A percentile compares a stretch with the other conserved stretches of the same genome.
Conservation (phyloP, 78 protist species). For the Dictyostelium capitatum region DNA sequence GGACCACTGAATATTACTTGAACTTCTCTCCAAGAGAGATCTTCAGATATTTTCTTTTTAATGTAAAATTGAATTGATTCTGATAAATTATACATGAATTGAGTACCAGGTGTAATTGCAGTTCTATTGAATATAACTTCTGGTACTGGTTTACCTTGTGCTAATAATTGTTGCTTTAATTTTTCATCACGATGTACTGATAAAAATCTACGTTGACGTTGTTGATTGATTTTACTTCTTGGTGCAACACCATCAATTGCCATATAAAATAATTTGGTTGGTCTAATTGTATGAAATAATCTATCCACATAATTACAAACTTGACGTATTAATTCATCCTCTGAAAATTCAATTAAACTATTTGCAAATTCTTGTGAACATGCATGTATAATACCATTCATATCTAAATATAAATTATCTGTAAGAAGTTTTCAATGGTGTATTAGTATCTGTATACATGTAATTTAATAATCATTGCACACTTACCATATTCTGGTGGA, state of each 20-base stretch:
- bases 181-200: conserved; percentile 89
- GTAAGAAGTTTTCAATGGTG: too few species aligned
- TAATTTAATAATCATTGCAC: too few species aligned
- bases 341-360: conserved; percentile 33
- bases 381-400: conserved; percentile 99
- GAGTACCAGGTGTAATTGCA: conserved; percentile 99
- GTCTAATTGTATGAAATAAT: conserved; percentile 96
- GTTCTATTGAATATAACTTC: conserved; percentile 90
- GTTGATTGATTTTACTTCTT: conserved; percentile 98
- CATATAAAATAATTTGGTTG: conserved; percentile 97
- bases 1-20: conserved; percentile 86
- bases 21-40: conserved; percentile 92
- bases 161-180: conserved; percentile 42
- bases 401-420: conserved; percentile 99
- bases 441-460: not conserved
- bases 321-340: conserved; percentile 91
- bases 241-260: conserved; percentile 99
- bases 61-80: conserved; percentile 90
- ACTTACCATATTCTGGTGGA: conserved; percentile 80
- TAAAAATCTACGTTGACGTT: conserved; percentile 96
- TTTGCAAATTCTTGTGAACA: conserved; percentile 92
- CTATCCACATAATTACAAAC: conserved; percentile 96
- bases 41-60: conserved; percentile 75
- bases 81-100: conserved; percentile 95
- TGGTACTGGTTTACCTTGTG: conserved; percentile 45